phyloP scores from a whole-genome alignment of 371 early-diverging fungal species.

The Mortierella sp. region DNA sequence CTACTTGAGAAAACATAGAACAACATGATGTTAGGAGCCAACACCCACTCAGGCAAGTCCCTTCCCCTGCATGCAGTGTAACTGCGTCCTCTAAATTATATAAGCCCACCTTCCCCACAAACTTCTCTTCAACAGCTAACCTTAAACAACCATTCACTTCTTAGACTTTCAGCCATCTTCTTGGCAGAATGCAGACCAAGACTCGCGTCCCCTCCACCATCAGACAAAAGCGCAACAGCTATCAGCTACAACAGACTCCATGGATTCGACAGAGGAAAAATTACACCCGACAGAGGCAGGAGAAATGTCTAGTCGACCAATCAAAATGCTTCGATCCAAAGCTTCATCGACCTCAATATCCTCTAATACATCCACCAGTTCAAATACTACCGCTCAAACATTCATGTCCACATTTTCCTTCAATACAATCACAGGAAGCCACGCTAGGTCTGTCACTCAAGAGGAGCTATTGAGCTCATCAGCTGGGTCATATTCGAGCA shows the following conservation, averaged over 20 bases:
- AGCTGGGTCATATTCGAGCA: neutral
- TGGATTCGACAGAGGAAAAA: neutral
- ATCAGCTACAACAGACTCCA: neutral
- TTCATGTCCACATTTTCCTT: constrained; percentile 48
- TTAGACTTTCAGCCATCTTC: constrained; percentile 2
- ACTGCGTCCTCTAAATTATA: no score
- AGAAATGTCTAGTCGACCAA: neutral
- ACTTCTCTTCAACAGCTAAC: neutral
- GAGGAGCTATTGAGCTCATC: neutral
- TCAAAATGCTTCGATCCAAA: constrained; percentile 10
- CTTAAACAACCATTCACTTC: neutral
- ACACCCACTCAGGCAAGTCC: constrained; percentile 3
- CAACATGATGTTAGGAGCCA: constrained; percentile 18
- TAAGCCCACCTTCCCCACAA: neutral
- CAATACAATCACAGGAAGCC: constrained; percentile 28
- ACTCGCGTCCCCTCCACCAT: neutral
- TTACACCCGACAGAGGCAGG: neutral
- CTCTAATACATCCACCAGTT: constrained; percentile 23
- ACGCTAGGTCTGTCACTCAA: neutral
- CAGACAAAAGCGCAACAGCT: neutral
- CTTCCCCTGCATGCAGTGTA: neutral
- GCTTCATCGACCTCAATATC: constrained; percentile 33
- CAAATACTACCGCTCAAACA: constrained; percentile 32
- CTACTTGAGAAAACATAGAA: neutral
- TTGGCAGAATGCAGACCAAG: constrained; percentile 4